phyloP scores from a whole-genome alignment of 2,329 filamentous ascomycete species.

The Metarhizium anisopliae region DNA sequence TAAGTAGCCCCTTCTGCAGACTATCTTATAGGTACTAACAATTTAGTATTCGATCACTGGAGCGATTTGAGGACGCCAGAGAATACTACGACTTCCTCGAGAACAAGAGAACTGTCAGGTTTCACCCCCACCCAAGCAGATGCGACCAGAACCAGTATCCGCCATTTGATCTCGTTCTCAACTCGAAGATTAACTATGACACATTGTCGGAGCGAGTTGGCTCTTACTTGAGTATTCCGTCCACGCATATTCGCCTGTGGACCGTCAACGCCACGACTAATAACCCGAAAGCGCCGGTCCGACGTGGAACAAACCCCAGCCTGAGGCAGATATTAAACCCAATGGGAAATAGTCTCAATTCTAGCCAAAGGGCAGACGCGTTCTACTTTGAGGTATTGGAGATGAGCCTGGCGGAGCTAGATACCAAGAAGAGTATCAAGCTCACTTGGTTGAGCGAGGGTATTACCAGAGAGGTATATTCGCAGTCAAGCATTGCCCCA shows the following conservation, averaged over 20 bases:
- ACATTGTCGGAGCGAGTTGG: slow-evolving; percentile 77
- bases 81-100: slow-evolving; percentile 91
- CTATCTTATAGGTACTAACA: background rate
- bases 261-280: slow-evolving; percentile 71
- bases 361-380: slow-evolving; percentile 63
- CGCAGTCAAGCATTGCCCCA: background rate
- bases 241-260: slow-evolving; percentile 85
- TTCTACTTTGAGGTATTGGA: slow-evolving; percentile 91
- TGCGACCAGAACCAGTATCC: slow-evolving; percentile 50
- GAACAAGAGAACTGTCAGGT: slow-evolving; percentile 71
- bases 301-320: slow-evolving; percentile 61
- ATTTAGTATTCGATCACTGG: slow-evolving; percentile 22
- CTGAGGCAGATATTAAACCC: slow-evolving; percentile 71
- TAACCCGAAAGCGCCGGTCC: slow-evolving; percentile 69
- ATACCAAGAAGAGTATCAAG: slow-evolving; percentile 83
- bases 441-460: slow-evolving; percentile 82
- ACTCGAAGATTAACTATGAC: slow-evolving; percentile 84
- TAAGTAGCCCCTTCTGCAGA: slow-evolving; percentile 12
- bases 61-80: slow-evolving; percentile 61
- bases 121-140: slow-evolving; percentile 56
- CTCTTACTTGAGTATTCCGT: slow-evolving; percentile 63
- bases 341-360: slow-evolving; percentile 61
- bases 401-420: slow-evolving; percentile 85
- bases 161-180: slow-evolving; percentile 69
- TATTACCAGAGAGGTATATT: slow-evolving; percentile 71